Base-by-base conservation (phyloP, 495 filamentous ascomycete species). In the Lineolata rhizophorae region DNA sequence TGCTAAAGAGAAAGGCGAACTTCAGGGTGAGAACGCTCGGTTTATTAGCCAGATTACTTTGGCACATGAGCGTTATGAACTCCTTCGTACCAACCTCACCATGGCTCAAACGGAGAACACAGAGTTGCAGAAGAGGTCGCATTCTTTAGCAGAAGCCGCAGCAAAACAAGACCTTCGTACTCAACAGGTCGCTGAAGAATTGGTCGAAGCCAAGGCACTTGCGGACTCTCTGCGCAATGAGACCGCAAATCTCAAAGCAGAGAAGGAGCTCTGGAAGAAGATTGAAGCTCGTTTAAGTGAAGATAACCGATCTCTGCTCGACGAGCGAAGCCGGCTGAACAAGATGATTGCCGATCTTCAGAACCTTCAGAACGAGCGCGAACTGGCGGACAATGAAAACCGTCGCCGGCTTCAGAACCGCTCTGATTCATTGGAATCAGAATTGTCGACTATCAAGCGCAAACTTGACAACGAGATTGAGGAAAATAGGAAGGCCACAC, bases 171-270 rank as follows among this genome's bases (percentile, higher is more conserved):
- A 99, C 35, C 54, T 93, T 20, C 69, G 67, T 24, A 85, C 73
- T 9, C 87, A 94, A 42, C 81, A 93, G 52, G 73, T 81, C 28
- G 78, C 81, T 0, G 90, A 99, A 53, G 85, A 99, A 42, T 61
- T 94, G 0, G 70, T 94, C 5, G 87, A 92, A 48, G 70, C 75
- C 1, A 76, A 75, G 41, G 76, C 70, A 35, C 50, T 85, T 21
- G 56, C 72, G 6, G 85, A 97, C 42, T 83, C 79, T 43, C 64
- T 95, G 54, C 78, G 83, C 14, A 81, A 73, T 28, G 87, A 95
- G 41, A 85, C 67, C 37, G 76, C 82, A 13, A 93, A 92, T 49
- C 67, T 92, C 8, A 90, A 85, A 49, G 84, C 84, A 0, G 85
- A 94, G 45, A 90, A 85, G 49, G 71, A 72, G 3, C 59, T 95